Percentiles rank a stretch among this genome's conserved stretches.
phyloP scores from a whole-genome alignment of 140 eudicot species.

The Erigeron philadelphicus region DNA sequence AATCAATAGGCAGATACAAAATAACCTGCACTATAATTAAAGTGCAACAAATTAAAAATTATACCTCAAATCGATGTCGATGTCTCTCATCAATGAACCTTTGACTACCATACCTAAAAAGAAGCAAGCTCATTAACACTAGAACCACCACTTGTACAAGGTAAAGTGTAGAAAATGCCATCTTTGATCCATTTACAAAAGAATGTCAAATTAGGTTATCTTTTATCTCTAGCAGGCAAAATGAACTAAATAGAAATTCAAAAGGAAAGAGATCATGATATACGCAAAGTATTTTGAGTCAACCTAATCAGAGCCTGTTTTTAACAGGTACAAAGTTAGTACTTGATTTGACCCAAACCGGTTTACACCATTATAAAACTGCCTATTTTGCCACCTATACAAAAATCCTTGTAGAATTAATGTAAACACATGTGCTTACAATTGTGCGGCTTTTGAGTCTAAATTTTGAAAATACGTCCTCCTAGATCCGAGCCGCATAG shows the following conservation, averaged over 20 bases:
- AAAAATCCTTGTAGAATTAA: not conserved
- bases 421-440: conserved; percentile 44
- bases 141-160: not conserved
- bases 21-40: not conserved
- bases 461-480: conserved; percentile 66
- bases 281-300: too few relatives aligned
- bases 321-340: too few relatives aligned
- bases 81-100: conserved; percentile 91
- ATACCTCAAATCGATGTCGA: conserved; percentile 98
- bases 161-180: not conserved
- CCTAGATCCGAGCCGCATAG: conserved; percentile 99
- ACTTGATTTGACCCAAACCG: not conserved
- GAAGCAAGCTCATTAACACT: conserved; percentile 11
- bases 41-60: too few relatives aligned
- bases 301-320: too few relatives aligned
- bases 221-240: too few relatives aligned
- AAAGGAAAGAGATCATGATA: too few relatives aligned
- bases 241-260: too few relatives aligned
- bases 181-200: not conserved
- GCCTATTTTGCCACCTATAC: not conserved
- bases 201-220: not conserved
- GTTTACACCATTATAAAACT: not conserved
- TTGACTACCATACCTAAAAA: conserved; percentile 61
- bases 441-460: conserved; percentile 61
- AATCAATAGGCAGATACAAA: not conserved